Evolutionary conservation across 768 basidiomycete genomes (phyloP).

Genomic region (Calvatia gigantea): DNA sequence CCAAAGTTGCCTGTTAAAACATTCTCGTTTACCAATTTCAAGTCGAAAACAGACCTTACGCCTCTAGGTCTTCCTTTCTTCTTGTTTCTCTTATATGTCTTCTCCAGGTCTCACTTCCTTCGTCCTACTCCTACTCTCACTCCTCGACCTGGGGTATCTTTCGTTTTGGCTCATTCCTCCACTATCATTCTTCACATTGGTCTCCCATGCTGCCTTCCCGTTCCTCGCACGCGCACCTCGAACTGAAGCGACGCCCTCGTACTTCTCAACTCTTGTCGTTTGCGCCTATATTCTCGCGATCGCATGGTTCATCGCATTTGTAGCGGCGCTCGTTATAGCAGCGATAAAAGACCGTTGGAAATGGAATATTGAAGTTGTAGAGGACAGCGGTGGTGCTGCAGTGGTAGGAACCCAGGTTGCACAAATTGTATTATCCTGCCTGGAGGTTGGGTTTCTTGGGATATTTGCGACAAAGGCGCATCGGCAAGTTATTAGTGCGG

Average conservation of each 20-base stretch:
- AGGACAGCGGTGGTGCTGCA: neutral
- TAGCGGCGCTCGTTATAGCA: neutral
- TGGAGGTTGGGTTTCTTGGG: neutral
- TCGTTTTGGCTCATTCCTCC: constrained; percentile 2
- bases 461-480: neutral
- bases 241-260: neutral
- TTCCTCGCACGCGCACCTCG: neutral
- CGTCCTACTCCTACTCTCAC: neutral
- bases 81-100: neutral
- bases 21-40: neutral
- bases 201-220: neutral
- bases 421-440: neutral
- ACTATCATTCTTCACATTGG: neutral
- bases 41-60: neutral
- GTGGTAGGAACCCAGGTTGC: neutral
- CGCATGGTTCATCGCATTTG: constrained; percentile 5
- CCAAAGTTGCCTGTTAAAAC: neutral
- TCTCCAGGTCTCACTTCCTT: neutral
- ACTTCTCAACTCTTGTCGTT: neutral
- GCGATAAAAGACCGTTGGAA: neutral
- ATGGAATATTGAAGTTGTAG: neutral
- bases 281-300: neutral
- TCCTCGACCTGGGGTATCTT: constrained; percentile 2
- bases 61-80: neutral
- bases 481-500: neutral